Evolutionary conservation across 352 stramenopile genomes (phyloP), one percentile per base, ranked within the genome.

Genomic region (Phytophthora syringae): DNA sequence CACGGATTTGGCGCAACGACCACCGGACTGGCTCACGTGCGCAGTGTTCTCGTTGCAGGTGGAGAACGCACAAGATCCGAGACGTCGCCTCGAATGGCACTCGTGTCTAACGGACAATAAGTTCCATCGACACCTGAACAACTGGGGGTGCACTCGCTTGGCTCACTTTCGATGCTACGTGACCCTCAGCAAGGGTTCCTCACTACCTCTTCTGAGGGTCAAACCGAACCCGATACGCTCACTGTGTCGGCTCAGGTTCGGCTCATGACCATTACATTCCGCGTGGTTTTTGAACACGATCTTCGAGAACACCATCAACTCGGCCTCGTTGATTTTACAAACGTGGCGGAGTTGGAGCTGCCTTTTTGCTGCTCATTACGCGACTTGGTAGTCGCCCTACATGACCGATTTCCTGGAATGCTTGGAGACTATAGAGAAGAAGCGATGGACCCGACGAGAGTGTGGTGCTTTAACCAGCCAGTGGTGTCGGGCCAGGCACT

Each of bases 21-120:
- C 72, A 27, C 72, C 73, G 6, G 70, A 80, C 42, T 94, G 86
- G 86, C 72, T 93, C 56, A 94, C 86, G 32, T 93, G 84, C 40
- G 84, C 86, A 1, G 83, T 93, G 18, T 94, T 93, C 53, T 92
- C 84, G 34, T 73, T 93, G 47, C 59, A 77, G 4, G 82, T 93
- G 15, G 60, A 76, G n/a, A 88, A 93, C 64, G 66, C 77, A 22
- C 43, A 49, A 16, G 71, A 86, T 43, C 54, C 76, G 6, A 37
- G 28, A 4, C 81, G 85, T 42, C 68, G 64, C 39, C 86, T 94
- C 30, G 81, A 89, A 51, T 94, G 86, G 84, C 86, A 94, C 62
- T 93, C 86, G 52, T 92, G 81, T 61, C 68, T 94, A 9, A 75
- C 78, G 11, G 86, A 94, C 73, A 94, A 93, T 76, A 92, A 92